Percentiles rank a stretch among this genome's conserved stretches.
Conservation (phyloP, 1,284 basidiomycete species). For the Marasmius tenuissimus region DNA sequence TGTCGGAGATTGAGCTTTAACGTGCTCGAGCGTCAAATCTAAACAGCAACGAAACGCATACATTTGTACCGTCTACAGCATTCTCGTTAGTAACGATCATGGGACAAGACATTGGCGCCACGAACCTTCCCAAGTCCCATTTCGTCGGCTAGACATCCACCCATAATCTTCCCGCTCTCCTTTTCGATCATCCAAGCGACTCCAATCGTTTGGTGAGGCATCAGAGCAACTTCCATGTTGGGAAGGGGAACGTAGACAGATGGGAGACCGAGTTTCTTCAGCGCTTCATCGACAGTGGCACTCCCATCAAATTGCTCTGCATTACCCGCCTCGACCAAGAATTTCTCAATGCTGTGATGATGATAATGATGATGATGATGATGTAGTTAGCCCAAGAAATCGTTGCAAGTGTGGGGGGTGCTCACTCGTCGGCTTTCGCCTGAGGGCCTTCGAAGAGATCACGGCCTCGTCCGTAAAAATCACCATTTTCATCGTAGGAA, state of each 20-base stretch:
- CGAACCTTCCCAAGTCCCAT: slow-evolving; percentile 61
- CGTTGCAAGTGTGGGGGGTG: slow-evolving; percentile 10
- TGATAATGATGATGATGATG: no score
- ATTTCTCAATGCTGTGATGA: slow-evolving; percentile 49
- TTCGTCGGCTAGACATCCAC: slow-evolving; percentile 79
- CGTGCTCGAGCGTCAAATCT: not conserved
- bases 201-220: slow-evolving; percentile 68
- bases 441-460: slow-evolving; percentile 45
- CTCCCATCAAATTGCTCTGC: slow-evolving; percentile 56
- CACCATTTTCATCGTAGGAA: slow-evolving; percentile 38
- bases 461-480: slow-evolving; percentile 44
- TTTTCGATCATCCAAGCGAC: slow-evolving; percentile 68
- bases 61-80: slow-evolving; percentile 46
- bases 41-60: slow-evolving; percentile 18
- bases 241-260: slow-evolving; percentile 41
- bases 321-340: slow-evolving; percentile 55
- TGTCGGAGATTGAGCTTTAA: slow-evolving; percentile 16
- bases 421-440: slow-evolving; percentile 50
- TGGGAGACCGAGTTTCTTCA: slow-evolving; percentile 42
- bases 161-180: slow-evolving; percentile 44
- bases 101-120: slow-evolving; percentile 1
- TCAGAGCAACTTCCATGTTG: slow-evolving; percentile 55
- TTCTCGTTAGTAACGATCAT: not conserved
- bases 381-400: slow-evolving; percentile 2
- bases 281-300: slow-evolving; percentile 49